Conservation (phyloP, 441 rosid genomes). For the Arabidopsis lyrata region DNA sequence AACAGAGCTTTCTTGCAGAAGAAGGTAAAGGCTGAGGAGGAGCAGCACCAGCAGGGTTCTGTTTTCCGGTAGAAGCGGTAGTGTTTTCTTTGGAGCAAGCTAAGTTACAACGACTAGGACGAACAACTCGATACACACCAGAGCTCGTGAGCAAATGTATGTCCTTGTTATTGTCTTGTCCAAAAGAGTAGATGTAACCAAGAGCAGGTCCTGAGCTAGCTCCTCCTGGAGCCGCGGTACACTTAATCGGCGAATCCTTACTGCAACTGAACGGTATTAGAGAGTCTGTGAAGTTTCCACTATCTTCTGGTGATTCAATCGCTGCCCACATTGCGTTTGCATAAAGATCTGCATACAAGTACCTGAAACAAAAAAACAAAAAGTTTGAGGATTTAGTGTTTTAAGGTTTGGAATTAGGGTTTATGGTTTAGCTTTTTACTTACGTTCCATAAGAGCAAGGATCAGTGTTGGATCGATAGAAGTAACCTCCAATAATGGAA, state of each 20-base stretch:
- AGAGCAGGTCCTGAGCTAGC: conserved; percentile 60
- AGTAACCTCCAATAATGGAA: conserved; percentile 61
- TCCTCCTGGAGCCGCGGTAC: conserved; percentile 65
- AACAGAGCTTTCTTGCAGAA: conserved; percentile 46
- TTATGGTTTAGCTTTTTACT: conserved; percentile 20
- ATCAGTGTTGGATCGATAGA: conserved; percentile 57
- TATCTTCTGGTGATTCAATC: conserved; percentile 55
- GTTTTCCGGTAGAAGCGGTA: conserved; percentile 44
- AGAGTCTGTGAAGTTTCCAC: conserved; percentile 75
- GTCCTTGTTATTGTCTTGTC: conserved; percentile 83
- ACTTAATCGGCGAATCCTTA: conserved; percentile 69
- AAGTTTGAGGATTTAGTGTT: conserved; percentile 6
- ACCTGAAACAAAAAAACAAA: conserved; percentile 45
- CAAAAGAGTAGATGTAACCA: conserved; percentile 86
- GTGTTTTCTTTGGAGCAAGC: conserved; percentile 78
- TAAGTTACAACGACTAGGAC: conserved; percentile 85
- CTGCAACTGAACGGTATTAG: conserved; percentile 75
- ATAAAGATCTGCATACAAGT: conserved; percentile 58
- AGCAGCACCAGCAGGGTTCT: conserved; percentile 36
- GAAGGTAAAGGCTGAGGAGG: conserved; percentile 60
- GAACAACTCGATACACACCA: conserved; percentile 89
- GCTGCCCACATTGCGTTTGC: conserved; percentile 64
- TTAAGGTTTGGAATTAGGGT: neutral
- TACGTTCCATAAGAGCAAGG: conserved; percentile 63
- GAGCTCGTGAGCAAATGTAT: conserved; percentile 65